Conservation (phyloP, 768 basidiomycete species). For the Kwoniella shandongensis region DNA sequence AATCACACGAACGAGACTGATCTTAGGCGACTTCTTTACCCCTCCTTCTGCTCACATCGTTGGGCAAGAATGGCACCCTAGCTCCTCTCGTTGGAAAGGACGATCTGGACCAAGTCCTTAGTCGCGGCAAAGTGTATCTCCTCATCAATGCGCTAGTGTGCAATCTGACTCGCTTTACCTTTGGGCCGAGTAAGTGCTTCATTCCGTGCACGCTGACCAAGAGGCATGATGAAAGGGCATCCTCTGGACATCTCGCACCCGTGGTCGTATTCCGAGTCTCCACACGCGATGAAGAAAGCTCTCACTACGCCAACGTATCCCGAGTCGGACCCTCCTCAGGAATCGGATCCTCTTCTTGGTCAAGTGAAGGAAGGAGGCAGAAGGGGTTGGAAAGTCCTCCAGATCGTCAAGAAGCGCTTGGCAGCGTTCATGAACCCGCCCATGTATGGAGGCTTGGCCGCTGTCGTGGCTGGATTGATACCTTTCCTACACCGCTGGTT, state of each 20-base stretch:
- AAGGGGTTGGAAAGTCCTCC: slow-evolving; percentile 17
- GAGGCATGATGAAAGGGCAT: slow-evolving; percentile 24
- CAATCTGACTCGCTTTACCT: slow-evolving; percentile 48
- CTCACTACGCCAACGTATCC: slow-evolving; percentile 27
- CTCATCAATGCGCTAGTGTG: slow-evolving; percentile 51
- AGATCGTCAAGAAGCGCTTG: slow-evolving; percentile 8
- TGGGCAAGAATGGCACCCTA: slow-evolving; percentile 46
- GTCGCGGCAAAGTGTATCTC: slow-evolving; percentile 46
- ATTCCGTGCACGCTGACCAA: slow-evolving; percentile 3
- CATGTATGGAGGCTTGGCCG: slow-evolving; percentile 45
- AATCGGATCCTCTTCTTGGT: slow-evolving; percentile 36
- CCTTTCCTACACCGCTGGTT: slow-evolving; percentile 39
- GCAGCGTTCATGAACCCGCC: slow-evolving; percentile 48
- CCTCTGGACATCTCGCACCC: slow-evolving; percentile 20
- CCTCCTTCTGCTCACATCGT: slow-evolving; percentile 43
- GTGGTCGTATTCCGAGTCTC: slow-evolving; percentile 29
- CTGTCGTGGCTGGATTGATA: slow-evolving; percentile 44
- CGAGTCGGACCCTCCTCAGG: slow-evolving; percentile 35
- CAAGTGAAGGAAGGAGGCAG: slow-evolving; percentile 25
- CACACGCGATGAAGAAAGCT: slow-evolving; percentile 23
- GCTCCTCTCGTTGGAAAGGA: slow-evolving; percentile 35
- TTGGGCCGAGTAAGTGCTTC: slow-evolving; percentile 35
- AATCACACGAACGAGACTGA: not conserved
- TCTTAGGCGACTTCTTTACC: slow-evolving; percentile 42
- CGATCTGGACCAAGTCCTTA: slow-evolving; percentile 31